A percentile compares a stretch with the other conserved stretches of the same genome.
phyloP scores from a whole-genome alignment of 306 rosid genomes.

The Phaseolus lunatus region DNA sequence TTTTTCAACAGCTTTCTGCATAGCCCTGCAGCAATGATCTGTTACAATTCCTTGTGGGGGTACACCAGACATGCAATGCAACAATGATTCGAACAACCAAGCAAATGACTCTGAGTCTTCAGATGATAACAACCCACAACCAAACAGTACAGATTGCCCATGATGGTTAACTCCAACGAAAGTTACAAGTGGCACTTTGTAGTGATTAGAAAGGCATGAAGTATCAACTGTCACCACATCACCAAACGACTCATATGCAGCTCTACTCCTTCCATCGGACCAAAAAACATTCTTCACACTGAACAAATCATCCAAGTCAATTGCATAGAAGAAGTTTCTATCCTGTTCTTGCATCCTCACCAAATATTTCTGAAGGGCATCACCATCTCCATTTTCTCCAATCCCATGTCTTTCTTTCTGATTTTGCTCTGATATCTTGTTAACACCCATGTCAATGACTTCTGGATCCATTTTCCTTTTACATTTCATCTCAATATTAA shows the following conservation, averaged over 20 bases:
- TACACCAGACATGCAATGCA: constrained; percentile 41
- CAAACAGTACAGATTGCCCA: constrained; percentile 47
- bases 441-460: constrained; percentile 26
- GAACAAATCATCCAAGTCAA: constrained; percentile 46
- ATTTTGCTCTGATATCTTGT: constrained; percentile 25
- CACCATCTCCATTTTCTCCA: constrained; percentile 43
- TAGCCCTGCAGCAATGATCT: constrained; percentile 43
- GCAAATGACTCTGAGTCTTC: constrained; percentile 38
- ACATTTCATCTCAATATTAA: constrained; percentile 27
- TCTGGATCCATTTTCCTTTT: constrained; percentile 14
- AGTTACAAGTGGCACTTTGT: constrained; percentile 43
- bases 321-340: constrained; percentile 40
- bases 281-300: constrained; percentile 40
- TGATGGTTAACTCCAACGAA: constrained; percentile 50
- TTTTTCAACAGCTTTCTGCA: constrained; percentile 39
- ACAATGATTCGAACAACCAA: constrained; percentile 46
- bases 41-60: constrained; percentile 46
- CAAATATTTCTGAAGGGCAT: constrained; percentile 44
- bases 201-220: constrained; percentile 35
- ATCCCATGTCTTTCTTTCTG: constrained; percentile 9
- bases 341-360: constrained; percentile 47
- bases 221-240: constrained; percentile 45
- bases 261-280: constrained; percentile 50
- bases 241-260: constrained; percentile 47
- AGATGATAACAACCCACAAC: constrained; percentile 44